These are phyloP conservation scores for Dichomitus squalens DNA, from an alignment of 1,284 basidiomycete species.

Conservation along the genomic window DNA sequence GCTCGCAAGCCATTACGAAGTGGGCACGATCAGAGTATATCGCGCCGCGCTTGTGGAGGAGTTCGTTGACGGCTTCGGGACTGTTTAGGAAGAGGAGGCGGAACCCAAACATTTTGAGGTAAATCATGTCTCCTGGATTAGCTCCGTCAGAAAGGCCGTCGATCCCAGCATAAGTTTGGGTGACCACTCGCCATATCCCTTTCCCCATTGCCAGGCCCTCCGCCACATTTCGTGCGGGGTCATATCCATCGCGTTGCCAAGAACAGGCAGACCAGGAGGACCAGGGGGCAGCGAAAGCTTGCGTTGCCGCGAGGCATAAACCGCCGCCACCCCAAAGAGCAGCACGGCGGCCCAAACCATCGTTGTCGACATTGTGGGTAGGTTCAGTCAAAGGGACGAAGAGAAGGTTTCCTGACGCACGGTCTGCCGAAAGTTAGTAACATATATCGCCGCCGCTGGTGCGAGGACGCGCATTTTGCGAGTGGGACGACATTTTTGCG, in stretches of 20 bases:
- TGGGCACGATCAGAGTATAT: slow-evolving; percentile 26
- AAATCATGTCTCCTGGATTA: not conserved
- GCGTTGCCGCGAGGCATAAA: not conserved
- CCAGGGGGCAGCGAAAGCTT: slow-evolving; percentile 5
- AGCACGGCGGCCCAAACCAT: not conserved
- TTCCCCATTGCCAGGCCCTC: not conserved
- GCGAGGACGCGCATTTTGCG: too few species aligned
- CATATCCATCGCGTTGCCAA: slow-evolving; percentile 9
- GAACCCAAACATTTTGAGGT: slow-evolving; percentile 3
- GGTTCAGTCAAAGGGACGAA: not conserved
- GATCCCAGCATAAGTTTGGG: too few species aligned
- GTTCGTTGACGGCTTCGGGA: slow-evolving; percentile 19
- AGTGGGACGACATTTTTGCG: too few species aligned
- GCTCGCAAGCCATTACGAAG: slow-evolving; percentile 6
- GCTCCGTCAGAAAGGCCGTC: not conserved
- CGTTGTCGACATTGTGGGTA: not conserved
- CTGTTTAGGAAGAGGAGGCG: slow-evolving; percentile 21
- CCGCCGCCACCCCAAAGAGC: not conserved
- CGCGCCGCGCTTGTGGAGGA: slow-evolving; percentile 23
- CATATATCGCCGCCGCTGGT: not conserved
- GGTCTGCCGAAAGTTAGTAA: too few species aligned
- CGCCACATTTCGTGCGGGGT: slow-evolving; percentile 2
- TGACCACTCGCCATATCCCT: not conserved
- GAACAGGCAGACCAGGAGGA: slow-evolving; percentile 7
- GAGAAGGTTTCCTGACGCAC: too few species aligned